Conservation (phyloP, 2,329 filamentous ascomycete species). For the Fusarium irregulare region DNA sequence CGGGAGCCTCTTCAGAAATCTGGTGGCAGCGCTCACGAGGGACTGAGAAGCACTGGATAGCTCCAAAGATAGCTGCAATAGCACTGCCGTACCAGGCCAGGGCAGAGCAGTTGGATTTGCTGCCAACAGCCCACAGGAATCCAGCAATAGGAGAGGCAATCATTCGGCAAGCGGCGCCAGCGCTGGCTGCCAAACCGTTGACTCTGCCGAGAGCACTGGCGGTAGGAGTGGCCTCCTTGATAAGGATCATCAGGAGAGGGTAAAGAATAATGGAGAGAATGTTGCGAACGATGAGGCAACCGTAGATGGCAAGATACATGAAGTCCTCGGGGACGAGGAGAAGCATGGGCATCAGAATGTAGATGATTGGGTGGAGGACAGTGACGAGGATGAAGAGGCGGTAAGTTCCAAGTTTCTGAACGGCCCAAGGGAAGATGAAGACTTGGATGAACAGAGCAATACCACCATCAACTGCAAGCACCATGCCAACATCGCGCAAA, state of each 20-base stretch:
- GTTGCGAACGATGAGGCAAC: slow-evolving; percentile 68
- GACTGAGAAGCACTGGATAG: slow-evolving; percentile 70
- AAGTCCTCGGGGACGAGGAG: slow-evolving; percentile 64
- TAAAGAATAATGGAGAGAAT: slow-evolving; percentile 73
- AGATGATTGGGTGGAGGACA: slow-evolving; percentile 70
- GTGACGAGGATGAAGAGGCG: slow-evolving; percentile 68
- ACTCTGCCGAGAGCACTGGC: slow-evolving; percentile 69
- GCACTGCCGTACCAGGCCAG: slow-evolving; percentile 73
- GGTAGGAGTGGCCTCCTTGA: slow-evolving; percentile 73
- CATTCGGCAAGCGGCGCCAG: slow-evolving; percentile 74
- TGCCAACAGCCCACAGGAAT: slow-evolving; percentile 71
- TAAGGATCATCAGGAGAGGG: slow-evolving; percentile 72
- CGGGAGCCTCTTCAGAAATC: slow-evolving; percentile 47
- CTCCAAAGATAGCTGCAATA: slow-evolving; percentile 65
- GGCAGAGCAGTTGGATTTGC: slow-evolving; percentile 67
- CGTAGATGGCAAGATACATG: slow-evolving; percentile 69
- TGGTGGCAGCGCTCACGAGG: slow-evolving; percentile 48
- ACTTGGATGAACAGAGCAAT: slow-evolving; percentile 70
- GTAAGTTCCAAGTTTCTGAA: slow-evolving; percentile 68
- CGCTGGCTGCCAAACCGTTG: slow-evolving; percentile 74
- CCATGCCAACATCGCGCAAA: slow-evolving; percentile 70
- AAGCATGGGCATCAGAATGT: slow-evolving; percentile 69
- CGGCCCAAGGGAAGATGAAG: slow-evolving; percentile 70
- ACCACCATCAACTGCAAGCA: slow-evolving; percentile 68
- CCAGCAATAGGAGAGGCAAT: slow-evolving; percentile 73